Conservation (phyloP, 352 stramenopile species). For the Halophytophthora polymorphica region DNA sequence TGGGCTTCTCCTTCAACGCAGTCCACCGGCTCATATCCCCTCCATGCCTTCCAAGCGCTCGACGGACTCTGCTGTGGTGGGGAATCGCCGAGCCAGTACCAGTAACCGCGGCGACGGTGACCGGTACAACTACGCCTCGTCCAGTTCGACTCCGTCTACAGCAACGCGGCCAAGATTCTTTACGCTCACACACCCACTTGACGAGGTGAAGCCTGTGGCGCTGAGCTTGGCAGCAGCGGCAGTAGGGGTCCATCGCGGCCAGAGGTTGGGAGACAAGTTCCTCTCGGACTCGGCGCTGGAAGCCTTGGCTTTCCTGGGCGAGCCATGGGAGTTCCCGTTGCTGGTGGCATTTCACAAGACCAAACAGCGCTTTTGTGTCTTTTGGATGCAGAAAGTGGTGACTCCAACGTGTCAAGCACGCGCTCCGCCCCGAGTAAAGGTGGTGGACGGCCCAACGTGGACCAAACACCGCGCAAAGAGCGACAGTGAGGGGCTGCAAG, state of each 20-base stretch:
- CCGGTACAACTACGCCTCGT: conserved; percentile 26
- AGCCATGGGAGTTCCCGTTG: conserved; percentile 15
- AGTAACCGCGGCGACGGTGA: conserved; percentile 35
- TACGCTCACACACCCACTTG: conserved; percentile 65
- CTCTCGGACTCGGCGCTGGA: conserved; percentile 54
- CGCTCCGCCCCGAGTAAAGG: conserved; percentile 15
- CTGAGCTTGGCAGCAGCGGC: conserved; percentile 4
- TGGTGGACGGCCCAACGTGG: conserved; percentile 45
- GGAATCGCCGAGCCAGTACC: conserved; percentile 32
- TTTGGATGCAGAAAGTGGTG: conserved; percentile 24
- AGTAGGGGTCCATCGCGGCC: background rate
- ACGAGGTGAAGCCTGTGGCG: conserved; percentile 72
- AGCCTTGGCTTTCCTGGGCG: conserved; percentile 34
- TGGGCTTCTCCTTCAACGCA: conserved; percentile 67
- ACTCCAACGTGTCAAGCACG: background rate
- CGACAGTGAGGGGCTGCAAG: conserved; percentile 26
- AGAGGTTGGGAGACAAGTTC: conserved; percentile 20
- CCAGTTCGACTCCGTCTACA: conserved; percentile 9
- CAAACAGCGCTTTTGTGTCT: conserved; percentile 53
- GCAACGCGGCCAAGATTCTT: conserved; percentile 56
- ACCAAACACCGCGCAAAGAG: conserved; percentile 27
- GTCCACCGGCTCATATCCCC: conserved; percentile 22
- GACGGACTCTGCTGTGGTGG: conserved; percentile 25
- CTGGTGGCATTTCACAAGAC: conserved; percentile 51
- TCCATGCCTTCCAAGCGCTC: conserved; percentile 28